Evolutionary conservation across 257 asterid genomes (phyloP), one percentile per base, ranked within the genome.

Genomic region (Scutellaria baicalensis): DNA sequence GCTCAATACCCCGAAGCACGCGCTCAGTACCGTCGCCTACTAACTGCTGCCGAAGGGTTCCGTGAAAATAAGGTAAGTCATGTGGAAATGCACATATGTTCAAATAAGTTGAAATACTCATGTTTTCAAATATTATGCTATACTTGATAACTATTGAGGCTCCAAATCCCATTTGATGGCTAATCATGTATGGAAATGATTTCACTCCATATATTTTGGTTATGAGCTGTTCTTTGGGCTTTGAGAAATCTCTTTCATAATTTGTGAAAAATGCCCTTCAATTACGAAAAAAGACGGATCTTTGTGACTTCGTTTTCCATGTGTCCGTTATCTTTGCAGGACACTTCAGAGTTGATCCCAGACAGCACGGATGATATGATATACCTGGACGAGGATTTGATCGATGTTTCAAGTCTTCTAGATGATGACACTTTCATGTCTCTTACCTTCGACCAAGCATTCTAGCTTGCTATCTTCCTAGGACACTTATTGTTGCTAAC

Each of bases 391-490:
- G 97, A 85, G 54, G 97, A 88, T 18, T 84, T 93, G 14, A 64
- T 93, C 13, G 97, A 93, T 44, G 73, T 93, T 16, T 84, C 77
- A 11, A 63, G 86, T 63, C 68, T 93, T 64, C 76, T 85, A 79
- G 95, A 90, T 59, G 96, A 90, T 49, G 97, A 90, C 50, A 83
- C 88, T 57, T 88, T 90, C 79, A 93, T 93, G 96, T 83, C 96
- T 64, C 73, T 84, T 59, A 78, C 94, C 40, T 88, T 87, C 64
- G 85, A 85, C 64, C 84, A 87, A 93, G 71, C 68, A 62, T 49
- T 12, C 40, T 14, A 38, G 21, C 50, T 21, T 16, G 9, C 13
- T 13, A 3, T 39, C 27, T n/a, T 43, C n/a, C 17, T 9, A 65
- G 61, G 62, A 49, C 60, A 21, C 57, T 39, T 69, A 20, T 56